phyloP scores from a whole-genome alignment of 2,329 filamentous ascomycete species.

The Hymenoscyphus occultus region DNA sequence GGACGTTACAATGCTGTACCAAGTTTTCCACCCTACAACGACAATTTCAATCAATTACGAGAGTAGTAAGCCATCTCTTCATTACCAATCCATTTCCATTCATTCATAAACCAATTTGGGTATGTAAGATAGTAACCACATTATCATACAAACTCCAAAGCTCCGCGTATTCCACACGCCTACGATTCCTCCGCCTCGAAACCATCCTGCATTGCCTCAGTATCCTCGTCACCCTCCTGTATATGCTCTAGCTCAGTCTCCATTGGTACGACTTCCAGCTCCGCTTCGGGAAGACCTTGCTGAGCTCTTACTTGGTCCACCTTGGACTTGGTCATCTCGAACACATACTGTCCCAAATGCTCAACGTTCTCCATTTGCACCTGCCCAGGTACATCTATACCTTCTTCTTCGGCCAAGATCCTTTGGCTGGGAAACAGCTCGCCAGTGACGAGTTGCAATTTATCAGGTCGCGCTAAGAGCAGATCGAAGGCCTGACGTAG shows the following conservation, averaged over 20 bases:
- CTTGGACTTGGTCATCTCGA: slow-evolving; percentile 75
- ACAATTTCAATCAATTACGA: no score
- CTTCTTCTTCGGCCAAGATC: slow-evolving; percentile 42
- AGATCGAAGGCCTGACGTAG: slow-evolving; percentile 81
- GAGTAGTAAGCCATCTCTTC: background rate
- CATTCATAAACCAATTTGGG: background rate
- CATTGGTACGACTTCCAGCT: slow-evolving; percentile 17
- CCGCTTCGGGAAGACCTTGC: slow-evolving; percentile 29
- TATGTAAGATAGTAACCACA: slow-evolving; percentile 2
- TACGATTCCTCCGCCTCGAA: slow-evolving; percentile 27
- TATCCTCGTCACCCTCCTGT: slow-evolving; percentile 15
- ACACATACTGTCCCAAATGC: slow-evolving; percentile 94
- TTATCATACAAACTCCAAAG: slow-evolving; percentile 2
- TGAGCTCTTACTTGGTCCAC: slow-evolving; percentile 34
- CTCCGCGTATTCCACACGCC: background rate
- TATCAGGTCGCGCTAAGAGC: slow-evolving; percentile 74
- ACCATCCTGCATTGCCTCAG: slow-evolving; percentile 22
- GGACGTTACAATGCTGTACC: no score
- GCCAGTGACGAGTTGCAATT: slow-evolving; percentile 75
- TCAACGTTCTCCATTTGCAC: slow-evolving; percentile 86
- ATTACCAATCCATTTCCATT: background rate
- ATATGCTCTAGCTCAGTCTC: slow-evolving; percentile 10
- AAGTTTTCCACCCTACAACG: no score
- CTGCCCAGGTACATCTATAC: slow-evolving; percentile 49
- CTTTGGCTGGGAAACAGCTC: slow-evolving; percentile 79